Conservation (phyloP, 805 yeast genomes). For the Candida cerambycidarum region DNA sequence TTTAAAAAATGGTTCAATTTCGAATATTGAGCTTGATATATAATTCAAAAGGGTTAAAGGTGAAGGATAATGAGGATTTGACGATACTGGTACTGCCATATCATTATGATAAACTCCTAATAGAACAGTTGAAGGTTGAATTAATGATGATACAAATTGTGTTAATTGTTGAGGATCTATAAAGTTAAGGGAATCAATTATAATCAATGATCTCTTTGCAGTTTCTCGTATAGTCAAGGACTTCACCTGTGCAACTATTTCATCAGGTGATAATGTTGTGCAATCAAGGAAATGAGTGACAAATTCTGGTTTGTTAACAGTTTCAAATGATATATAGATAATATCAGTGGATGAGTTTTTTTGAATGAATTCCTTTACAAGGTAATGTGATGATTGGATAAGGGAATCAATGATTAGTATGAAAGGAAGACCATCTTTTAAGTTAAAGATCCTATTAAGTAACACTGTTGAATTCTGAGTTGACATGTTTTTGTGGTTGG, state of each 20-base stretch:
- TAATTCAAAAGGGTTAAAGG: conserved; percentile 54
- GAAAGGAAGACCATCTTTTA: conserved; percentile 76
- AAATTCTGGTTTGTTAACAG: conserved; percentile 51
- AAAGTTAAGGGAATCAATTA: conserved; percentile 68
- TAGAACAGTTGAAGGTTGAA: conserved; percentile 29
- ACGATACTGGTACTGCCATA: conserved; percentile 11
- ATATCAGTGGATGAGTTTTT: conserved; percentile 28
- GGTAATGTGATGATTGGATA: conserved; percentile 59
- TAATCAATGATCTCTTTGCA: conserved; percentile 14
- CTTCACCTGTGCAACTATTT: conserved; percentile 6
- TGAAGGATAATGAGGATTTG: conserved; percentile 51
- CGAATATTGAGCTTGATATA: conserved; percentile 74
- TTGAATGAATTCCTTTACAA: conserved; percentile 57
- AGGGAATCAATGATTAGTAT: conserved; percentile 68
- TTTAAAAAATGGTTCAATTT: conserved; percentile 47
- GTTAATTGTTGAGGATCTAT: conserved; percentile 48
- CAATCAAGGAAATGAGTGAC: conserved; percentile 53
- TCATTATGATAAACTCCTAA: conserved; percentile 39
- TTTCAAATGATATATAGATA: conserved; percentile 68
- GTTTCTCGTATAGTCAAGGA: not conserved
- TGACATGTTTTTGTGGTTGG: conserved; percentile 29
- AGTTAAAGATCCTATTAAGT: conserved; percentile 61
- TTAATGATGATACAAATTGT: conserved; percentile 48
- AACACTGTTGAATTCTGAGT: conserved; percentile 47
- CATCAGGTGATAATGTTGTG: not conserved